Evolutionary conservation across 1,284 basidiomycete species (phyloP), one percentile per base, ranked within the genome.

Genomic region (Butyriboletus appendiculatus): DNA sequence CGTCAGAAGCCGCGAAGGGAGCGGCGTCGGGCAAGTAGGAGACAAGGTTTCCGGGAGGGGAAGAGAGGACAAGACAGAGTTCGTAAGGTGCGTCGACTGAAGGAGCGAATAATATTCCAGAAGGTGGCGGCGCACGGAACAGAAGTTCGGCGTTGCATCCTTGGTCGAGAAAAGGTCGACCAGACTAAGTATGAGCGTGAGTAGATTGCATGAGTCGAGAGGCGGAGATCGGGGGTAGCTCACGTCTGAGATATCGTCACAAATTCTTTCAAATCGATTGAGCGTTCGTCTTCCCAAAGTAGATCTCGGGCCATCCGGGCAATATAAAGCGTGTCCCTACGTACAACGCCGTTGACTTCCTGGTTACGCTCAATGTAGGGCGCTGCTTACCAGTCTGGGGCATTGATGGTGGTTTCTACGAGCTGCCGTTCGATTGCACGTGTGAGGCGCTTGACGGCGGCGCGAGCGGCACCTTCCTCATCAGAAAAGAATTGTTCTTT

Each of bases 281-380:
- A 80, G 53, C 81, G 80, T 56, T 92, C 86, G 52, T 83, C 79
- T 61, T 87, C 85, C 92, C 93, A 98, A 24, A 98, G 77, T 42
- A 98, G 75, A 68, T 97, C 91, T 50, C 92, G 78, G 7, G 95
- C 93, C 86, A 96, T 94, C 52, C 90, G 83, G 12, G 92, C 92
- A 32, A 85, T 85, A 67, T 90, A 91, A 4, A 93, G 77, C 0
- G 91, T 91, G 58, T 94, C 88, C 93, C 92, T 95, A 62, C 15
- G 56, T 40, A 56, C 47, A 52, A 57, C 37, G 59, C 40, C 56
- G 57, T 59, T 59, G 48, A 54, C 41, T 52, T 52, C 56, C 33
- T 39, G 33, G 43, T 55, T 32, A 35, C 54, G 39, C 54, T 39
- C 45, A 52, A 53, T 22, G 48, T 35, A 53, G 58, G 56, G 44